Conservation (phyloP, 306 rosid species). For the Vigna reflexopilosa region DNA sequence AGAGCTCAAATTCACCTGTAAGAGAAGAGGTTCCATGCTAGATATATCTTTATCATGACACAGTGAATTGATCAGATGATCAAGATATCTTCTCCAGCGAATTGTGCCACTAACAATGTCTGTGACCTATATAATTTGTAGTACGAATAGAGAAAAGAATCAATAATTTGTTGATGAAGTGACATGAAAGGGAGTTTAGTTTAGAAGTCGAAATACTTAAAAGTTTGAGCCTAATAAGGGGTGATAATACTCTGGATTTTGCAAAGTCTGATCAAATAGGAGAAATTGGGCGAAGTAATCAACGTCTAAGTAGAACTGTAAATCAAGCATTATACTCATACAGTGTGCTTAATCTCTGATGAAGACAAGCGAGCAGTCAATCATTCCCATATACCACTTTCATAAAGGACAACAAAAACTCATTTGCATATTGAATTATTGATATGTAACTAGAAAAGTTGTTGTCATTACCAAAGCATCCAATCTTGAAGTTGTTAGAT, state of each 20-base stretch:
- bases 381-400: not conserved
- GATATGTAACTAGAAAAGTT: not conserved
- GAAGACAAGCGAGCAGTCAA: constrained; percentile 3
- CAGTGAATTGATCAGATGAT: constrained; percentile 77
- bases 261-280: not conserved
- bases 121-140: constrained; percentile 63
- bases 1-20: constrained; percentile 63
- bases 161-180: constrained; percentile 17
- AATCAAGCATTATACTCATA: not conserved
- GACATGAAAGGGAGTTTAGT: constrained; percentile 23
- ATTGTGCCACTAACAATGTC: constrained; percentile 86
- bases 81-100: constrained; percentile 94
- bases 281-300: not conserved
- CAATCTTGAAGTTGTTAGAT: not conserved
- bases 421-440: not conserved
- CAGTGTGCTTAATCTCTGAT: constrained; percentile 3
- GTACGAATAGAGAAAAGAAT: constrained; percentile 5
- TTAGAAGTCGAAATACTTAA: constrained; percentile 32
- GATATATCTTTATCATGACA: constrained; percentile 67
- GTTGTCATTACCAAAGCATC: constrained; percentile 10
- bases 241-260: not conserved
- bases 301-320: not conserved
- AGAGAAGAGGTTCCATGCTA: constrained; percentile 83
- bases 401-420: not conserved
- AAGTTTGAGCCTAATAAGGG: constrained; percentile 19